Percentiles rank a stretch among this genome's conserved stretches.
Conservation (phyloP, 1,284 basidiomycete species). For the Paramarasmius palmivorus region DNA sequence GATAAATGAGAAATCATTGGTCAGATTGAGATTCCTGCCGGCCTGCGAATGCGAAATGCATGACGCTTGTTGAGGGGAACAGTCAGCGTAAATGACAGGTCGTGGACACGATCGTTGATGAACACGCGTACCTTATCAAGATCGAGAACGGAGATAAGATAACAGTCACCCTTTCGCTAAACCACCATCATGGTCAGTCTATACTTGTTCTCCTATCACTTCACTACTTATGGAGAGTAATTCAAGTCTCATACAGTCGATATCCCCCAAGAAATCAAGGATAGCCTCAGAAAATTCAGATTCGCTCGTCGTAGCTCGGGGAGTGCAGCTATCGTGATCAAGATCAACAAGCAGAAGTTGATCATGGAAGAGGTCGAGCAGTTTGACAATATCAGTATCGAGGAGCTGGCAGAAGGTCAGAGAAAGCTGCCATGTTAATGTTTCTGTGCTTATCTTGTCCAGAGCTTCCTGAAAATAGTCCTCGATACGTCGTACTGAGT, state of each 20-base stretch:
- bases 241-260: conserved; percentile 76
- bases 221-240: conserved; percentile 14
- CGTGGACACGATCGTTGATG: too few relatives aligned
- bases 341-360: conserved; percentile 82
- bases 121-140: not conserved
- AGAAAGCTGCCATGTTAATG: conserved; percentile 3
- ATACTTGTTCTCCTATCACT: conserved; percentile 6
- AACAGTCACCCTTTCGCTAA: not conserved
- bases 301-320: conserved; percentile 70
- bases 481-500: conserved; percentile 79
- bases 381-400: conserved; percentile 73
- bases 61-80: too few relatives aligned
- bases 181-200: conserved; percentile 28
- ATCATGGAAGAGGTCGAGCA: conserved; percentile 82
- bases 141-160: conserved; percentile 4
- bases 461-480: conserved; percentile 91
- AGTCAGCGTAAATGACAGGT: too few relatives aligned
- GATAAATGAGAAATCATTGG: not conserved
- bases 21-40: not conserved
- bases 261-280: conserved; percentile 76
- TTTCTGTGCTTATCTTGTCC: conserved; percentile 5
- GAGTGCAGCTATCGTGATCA: conserved; percentile 79
- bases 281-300: conserved; percentile 80
- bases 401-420: conserved; percentile 83
- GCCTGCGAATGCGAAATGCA: not conserved